Conservation (phyloP, 2,329 filamentous ascomycete species). For the Hypoxylon sp. region DNA sequence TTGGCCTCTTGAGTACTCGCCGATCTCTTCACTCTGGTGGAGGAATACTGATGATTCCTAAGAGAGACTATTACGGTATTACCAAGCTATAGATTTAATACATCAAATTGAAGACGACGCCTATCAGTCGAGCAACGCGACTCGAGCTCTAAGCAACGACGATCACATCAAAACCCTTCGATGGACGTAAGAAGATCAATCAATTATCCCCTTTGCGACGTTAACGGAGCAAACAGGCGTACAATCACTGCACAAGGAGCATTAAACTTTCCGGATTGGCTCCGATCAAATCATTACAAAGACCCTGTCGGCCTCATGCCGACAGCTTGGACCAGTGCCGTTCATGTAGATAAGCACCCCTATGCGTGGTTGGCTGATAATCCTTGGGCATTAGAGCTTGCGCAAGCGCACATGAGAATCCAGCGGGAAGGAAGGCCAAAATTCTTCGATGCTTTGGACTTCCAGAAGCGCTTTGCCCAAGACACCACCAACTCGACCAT, state of each 20-base stretch:
- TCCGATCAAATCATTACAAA: conserved; percentile 12
- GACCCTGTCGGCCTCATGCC: conserved; percentile 18
- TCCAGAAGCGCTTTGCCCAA: background rate
- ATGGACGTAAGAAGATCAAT: conserved; percentile 20
- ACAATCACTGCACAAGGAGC: background rate
- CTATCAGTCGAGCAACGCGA: conserved; percentile 19
- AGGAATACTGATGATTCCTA: conserved; percentile 5
- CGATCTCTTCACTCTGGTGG: background rate
- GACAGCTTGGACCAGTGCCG: background rate
- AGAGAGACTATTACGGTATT: conserved; percentile 32
- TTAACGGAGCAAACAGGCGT: background rate
- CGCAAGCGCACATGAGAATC: conserved; percentile 6
- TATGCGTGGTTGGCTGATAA: background rate
- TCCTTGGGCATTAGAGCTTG: conserved; percentile 5
- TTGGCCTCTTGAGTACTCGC: conserved; percentile 12
- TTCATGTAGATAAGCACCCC: conserved; percentile 4
- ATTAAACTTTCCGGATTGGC: conserved; percentile 19
- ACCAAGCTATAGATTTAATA: conserved; percentile 20
- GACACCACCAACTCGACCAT: conserved; percentile 11
- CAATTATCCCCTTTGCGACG: background rate
- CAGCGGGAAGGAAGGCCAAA: conserved; percentile 12
- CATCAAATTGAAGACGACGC: conserved; percentile 14
- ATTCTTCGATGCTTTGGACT: conserved; percentile 27
- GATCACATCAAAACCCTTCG: conserved; percentile 1
- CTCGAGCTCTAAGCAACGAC: conserved; percentile 14